phyloP scores from a whole-genome alignment of 2,329 filamentous ascomycete genomes.

The Domatiomyces catenatus region DNA sequence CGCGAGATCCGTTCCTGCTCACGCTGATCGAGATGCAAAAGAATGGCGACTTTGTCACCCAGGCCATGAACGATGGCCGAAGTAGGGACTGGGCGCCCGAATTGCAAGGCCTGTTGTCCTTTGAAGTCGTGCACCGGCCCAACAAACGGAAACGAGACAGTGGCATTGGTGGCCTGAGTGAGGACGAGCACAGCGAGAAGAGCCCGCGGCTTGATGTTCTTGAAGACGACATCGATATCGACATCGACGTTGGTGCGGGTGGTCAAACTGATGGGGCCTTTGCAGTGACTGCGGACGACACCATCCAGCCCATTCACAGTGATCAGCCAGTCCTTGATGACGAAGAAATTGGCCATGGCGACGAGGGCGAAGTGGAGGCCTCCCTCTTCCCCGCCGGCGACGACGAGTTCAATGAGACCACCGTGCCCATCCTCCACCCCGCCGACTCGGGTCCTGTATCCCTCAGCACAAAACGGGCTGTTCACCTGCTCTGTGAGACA shows the following conservation, averaged over 20 bases:
- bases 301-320: constrained; percentile 22
- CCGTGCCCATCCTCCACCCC: constrained; percentile 59
- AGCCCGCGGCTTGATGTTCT: constrained; percentile 48
- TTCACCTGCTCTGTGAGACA: constrained; percentile 78
- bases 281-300: constrained; percentile 39
- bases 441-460: constrained; percentile 76
- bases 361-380: constrained; percentile 32
- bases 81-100: constrained; percentile 79
- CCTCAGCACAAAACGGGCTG: constrained; percentile 82
- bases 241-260: constrained; percentile 36
- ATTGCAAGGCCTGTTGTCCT: constrained; percentile 75
- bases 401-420: constrained; percentile 65
- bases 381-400: constrained; percentile 26
- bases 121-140: constrained; percentile 66
- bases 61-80: constrained; percentile 66
- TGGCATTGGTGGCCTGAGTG: constrained; percentile 58
- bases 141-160: constrained; percentile 89
- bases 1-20: constrained; percentile 71
- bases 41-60: constrained; percentile 76
- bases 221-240: constrained; percentile 43
- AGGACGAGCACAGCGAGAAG: constrained; percentile 47
- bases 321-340: constrained; percentile 31
- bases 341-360: constrained; percentile 24
- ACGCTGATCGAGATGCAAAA: constrained; percentile 85
- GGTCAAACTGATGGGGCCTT: constrained; percentile 38